A percentile compares a stretch with the other conserved stretches of the same genome.
Conservation (phyloP, 345 rosid genomes). For the Eucalyptus victrix region DNA sequence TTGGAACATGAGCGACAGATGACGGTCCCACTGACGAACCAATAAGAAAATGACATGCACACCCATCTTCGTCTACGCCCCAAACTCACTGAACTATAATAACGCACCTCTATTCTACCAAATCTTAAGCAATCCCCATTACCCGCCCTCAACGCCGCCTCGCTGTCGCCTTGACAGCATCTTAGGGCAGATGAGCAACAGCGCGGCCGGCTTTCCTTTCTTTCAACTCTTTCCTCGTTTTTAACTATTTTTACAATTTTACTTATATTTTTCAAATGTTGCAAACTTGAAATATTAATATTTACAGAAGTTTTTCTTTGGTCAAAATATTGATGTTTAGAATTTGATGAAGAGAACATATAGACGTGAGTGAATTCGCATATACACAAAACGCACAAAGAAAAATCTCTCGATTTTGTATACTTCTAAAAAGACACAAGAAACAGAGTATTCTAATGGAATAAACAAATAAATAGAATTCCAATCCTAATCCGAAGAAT, state of each 20-base stretch:
- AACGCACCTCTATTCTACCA: background rate
- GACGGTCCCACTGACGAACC: background rate
- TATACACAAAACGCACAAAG: background rate
- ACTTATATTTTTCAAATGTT: background rate
- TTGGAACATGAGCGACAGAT: background rate
- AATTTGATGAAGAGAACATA: background rate
- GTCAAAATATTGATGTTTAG: background rate
- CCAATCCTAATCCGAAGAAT: background rate
- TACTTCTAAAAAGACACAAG: background rate
- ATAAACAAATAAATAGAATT: background rate
- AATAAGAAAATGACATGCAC: background rate
- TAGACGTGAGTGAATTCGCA: background rate
- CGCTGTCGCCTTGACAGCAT: fast-evolving
- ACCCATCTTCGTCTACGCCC: background rate
- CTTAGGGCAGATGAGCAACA: background rate
- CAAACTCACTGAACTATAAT: no score
- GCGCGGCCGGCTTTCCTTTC: background rate
- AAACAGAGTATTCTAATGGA: background rate
- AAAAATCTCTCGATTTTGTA: background rate
- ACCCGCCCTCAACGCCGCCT: background rate
- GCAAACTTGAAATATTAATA: background rate
- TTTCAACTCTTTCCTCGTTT: no score
- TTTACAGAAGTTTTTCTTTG: background rate
- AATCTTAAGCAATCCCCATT: background rate
- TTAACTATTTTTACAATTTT: no score